Evolutionary conservation across 441 rosid species (phyloP).

Genomic region (Populus hybrid): DNA sequence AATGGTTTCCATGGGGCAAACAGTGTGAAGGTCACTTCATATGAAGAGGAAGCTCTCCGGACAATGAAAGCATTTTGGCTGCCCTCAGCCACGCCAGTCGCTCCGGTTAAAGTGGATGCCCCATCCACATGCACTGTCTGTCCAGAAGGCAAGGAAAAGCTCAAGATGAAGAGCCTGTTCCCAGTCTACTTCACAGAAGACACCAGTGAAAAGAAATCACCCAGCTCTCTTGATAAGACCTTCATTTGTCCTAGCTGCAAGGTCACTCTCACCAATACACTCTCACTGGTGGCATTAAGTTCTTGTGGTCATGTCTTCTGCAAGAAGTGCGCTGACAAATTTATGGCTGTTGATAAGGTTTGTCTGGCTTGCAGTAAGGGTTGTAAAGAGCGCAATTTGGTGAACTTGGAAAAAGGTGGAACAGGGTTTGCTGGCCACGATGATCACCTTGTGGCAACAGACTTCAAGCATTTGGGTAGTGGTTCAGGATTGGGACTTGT

Average conservation of each 20-base stretch:
- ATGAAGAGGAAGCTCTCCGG: slow-evolving; percentile 85
- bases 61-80: slow-evolving; percentile 98
- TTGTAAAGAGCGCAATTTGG: slow-evolving; percentile 64
- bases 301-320: slow-evolving; percentile 86
- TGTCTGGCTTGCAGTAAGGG: slow-evolving; percentile 64
- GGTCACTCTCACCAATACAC: slow-evolving; percentile 74
- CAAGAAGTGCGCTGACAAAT: slow-evolving; percentile 76
- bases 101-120: slow-evolving; percentile 58
- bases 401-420: slow-evolving; percentile 70
- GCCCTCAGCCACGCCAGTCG: slow-evolving; percentile 92
- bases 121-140: slow-evolving; percentile 61
- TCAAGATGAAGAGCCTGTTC: slow-evolving; percentile 72
- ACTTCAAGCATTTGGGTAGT: slow-evolving; percentile 87
- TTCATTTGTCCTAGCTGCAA: slow-evolving; percentile 83
- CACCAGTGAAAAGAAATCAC: slow-evolving; percentile 40
- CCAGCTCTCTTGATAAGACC: slow-evolving; percentile 52
- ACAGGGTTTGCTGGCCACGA: slow-evolving; percentile 76
- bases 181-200: slow-evolving; percentile 63
- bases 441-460: slow-evolving; percentile 65
- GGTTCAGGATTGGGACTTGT: slow-evolving; percentile 81
- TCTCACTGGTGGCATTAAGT: slow-evolving; percentile 58
- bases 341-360: slow-evolving; percentile 59
- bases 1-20: slow-evolving; percentile 87
- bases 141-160: slow-evolving; percentile 85
- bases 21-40: slow-evolving; percentile 80